Evolutionary conservation across 495 filamentous ascomycete genomes (phyloP), one percentile per base, ranked within the genome.

Genomic region (Aspergillus steynii): DNA sequence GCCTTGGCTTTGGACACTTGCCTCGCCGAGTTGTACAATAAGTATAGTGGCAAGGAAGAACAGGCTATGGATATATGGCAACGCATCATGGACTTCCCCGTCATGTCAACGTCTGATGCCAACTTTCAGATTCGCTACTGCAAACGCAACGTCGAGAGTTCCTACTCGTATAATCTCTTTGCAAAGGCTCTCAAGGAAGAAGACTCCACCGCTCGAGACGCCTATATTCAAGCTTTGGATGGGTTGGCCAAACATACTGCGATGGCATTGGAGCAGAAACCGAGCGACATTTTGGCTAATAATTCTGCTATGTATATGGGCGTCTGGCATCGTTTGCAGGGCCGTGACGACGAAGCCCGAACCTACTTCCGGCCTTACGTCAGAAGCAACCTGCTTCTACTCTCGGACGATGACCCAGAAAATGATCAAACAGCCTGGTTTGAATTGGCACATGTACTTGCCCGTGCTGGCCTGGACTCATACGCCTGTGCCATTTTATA

Each of bases 381-480:
- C 7, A 59, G 54, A 29, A 29, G 52, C 2, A 47, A 34, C 7
- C 53, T 60, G 20, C 28, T 58, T 2, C 56, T 61, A 25, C 53
- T 61, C 15, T 60, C 56, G 29, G 61, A 64, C 26, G 58, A 61
- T 46, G 58, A 64, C 28, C 53, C 62, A 7, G 57, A 61, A 8
- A 64, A 64, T 29, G 62, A 64, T 15, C 6, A 34, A 7, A 26
- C 15, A 14, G 55, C 50, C 12, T 46, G 53, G 5, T 9, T 53
- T 3, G 54, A 64, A 26, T 50, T 64, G 20, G 10, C 32, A 31
- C 26, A 26, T 6, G 53, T 50, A 0, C 49, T 64, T 10, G 26
- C 54, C 3, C 56, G 53, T 12, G 61, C 61, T 6, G 34, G 34
- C 37, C 37, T 42, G 37, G 37, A 42, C 37, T 42, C 37, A 4